Evolutionary conservation across 2,329 filamentous ascomycete species (phyloP).

Genomic region (Neonectria sp.): DNA sequence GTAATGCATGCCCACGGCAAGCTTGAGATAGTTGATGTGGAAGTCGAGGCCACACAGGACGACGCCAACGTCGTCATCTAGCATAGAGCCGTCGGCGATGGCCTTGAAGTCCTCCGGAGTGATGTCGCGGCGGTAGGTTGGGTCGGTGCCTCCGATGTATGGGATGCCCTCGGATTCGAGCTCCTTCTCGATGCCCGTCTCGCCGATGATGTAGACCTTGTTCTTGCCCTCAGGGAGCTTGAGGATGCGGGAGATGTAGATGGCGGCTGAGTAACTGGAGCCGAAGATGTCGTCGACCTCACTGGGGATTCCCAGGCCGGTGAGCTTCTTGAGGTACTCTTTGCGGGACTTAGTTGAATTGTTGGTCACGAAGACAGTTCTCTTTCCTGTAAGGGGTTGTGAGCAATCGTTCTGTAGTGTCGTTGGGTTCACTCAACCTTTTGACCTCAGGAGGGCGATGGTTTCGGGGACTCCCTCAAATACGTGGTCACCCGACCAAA

Average conservation of each 20-base stretch:
- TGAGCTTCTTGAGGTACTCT: conserved; percentile 95
- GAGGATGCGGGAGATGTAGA: conserved; percentile 96
- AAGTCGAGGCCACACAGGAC: conserved; percentile 94
- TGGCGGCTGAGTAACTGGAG: conserved; percentile 92
- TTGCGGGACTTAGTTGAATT: conserved; percentile 97
- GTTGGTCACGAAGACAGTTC: conserved; percentile 96
- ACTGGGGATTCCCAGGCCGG: conserved; percentile 83
- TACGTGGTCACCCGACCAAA: conserved; percentile 95
- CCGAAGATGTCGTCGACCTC: conserved; percentile 93
- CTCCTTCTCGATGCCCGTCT: conserved; percentile 92
- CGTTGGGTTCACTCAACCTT: conserved; percentile 67
- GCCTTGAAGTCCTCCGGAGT: conserved; percentile 83
- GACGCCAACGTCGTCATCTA: conserved; percentile 91
- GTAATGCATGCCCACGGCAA: conserved; percentile 88
- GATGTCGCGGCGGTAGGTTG: conserved; percentile 82
- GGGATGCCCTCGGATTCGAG: conserved; percentile 83
- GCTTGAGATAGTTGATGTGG: conserved; percentile 95
- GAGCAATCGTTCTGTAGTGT: neutral
- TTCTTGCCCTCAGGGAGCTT: conserved; percentile 83
- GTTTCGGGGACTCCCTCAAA: conserved; percentile 91
- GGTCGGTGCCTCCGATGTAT: conserved; percentile 90
- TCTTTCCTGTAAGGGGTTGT: conserved; percentile 76
- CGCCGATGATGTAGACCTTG: conserved; percentile 95
- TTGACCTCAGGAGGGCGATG: conserved; percentile 83
- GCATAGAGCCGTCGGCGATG: conserved; percentile 80